These are phyloP conservation scores for Rhynchospora tenuis DNA, from an alignment of 176 grass and related monocot genomes.

Conservation along the genomic window DNA sequence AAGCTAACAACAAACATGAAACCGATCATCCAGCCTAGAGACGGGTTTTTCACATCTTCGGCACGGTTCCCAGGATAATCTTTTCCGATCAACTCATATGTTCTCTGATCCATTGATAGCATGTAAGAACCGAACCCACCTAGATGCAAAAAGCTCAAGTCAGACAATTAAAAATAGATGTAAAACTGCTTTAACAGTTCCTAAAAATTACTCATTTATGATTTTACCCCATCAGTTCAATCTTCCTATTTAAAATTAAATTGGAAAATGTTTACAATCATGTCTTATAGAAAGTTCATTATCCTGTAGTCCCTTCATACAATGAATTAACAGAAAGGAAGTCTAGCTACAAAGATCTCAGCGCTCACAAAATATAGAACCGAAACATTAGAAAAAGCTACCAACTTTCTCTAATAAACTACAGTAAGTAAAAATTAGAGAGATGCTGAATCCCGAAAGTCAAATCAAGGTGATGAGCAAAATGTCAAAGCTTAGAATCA, in stretches of 20 bases:
- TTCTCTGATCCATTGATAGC: constrained; percentile 82
- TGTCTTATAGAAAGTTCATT: not conserved
- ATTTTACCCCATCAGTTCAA: not conserved
- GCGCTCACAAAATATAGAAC: not conserved
- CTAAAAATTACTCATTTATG: not conserved
- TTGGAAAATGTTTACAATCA: not conserved
- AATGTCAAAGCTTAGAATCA: not conserved
- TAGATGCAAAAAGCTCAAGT: not conserved
- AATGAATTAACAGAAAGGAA: not conserved
- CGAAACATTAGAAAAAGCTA: not conserved
- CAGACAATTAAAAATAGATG: not conserved
- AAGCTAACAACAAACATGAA: constrained; percentile 94
- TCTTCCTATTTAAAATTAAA: not conserved
- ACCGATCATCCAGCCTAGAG: constrained; percentile 82
- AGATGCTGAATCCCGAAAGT: not conserved
- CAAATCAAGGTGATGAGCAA: not conserved
- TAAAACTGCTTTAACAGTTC: not conserved
- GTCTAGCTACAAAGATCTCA: not conserved
- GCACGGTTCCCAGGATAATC: constrained; percentile 90
- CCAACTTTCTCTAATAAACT: not conserved
- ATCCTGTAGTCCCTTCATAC: not conserved
- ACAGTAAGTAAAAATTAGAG: not conserved
- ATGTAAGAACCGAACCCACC: constrained; percentile 86
- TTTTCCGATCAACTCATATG: constrained; percentile 77
- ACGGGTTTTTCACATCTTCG: constrained; percentile 86